Evolutionary conservation across 805 yeast species (phyloP), one percentile per base, ranked within the genome.

Genomic region (Ogataea populi-albae): DNA sequence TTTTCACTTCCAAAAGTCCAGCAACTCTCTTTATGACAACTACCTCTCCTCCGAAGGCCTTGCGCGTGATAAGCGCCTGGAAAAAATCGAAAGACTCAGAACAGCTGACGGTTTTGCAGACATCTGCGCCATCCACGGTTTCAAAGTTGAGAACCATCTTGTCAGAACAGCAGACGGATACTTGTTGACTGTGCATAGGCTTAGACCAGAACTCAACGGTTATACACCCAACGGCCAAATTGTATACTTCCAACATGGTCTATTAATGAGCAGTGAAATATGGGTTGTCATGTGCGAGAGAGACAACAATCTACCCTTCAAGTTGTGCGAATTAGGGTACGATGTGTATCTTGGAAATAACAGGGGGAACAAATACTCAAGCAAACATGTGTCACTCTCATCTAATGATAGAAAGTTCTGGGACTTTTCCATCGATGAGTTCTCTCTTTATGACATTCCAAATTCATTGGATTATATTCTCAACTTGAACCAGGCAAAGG

Each of bases 311-410:
- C 61, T 93, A 31, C 96, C 98, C 0, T 82, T 85, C 55, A 64
- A 77, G 3, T 68, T 91, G 22, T 80, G 80, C 41, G 87, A 88
- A 39, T 57, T 78, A 30, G 97, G 97, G 1, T 91, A 77, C 59
- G 98, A 91, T 55, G 97, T 91, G 5, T 91, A 95, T 91, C 66
- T 91, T 44, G 98, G 98, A 1, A 87, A 86, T 59, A 87, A 86
- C 54, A 70, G 96, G 39, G 96, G 96, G 8, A 93, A 91, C 63
- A 93, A 91, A 64, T 91, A 91, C 63, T 82, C 94, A 3, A 79
- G 81, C 41, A 88, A 88, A 49, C 96, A 91, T 59, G 40, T 70
- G 11, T 43, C 55, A n/a, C 55, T 64, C 29, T 64, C 69, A 10
- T 45, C 45, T 37, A 57, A 45, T 52, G 67, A 62, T 2, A 55